Percentiles rank a stretch among this genome's conserved stretches.
Conservation (phyloP, 1,284 basidiomycete species). For the Ustilago xerochloae region DNA sequence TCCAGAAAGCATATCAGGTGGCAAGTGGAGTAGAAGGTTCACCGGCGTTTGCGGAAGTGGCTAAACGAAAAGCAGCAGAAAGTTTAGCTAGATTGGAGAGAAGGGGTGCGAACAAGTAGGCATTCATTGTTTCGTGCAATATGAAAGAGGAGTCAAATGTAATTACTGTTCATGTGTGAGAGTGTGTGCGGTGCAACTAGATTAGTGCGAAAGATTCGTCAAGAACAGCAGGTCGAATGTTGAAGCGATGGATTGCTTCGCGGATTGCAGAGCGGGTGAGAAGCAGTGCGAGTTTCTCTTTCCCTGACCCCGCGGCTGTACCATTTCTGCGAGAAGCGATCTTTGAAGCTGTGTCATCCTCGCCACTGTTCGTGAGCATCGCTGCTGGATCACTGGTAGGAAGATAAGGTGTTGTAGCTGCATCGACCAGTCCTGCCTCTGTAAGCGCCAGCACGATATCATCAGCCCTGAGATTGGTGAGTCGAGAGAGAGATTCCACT, state of each 20-base stretch:
- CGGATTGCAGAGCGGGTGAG: constrained; percentile 42
- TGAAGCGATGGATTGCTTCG: constrained; percentile 31
- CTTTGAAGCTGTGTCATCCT: not conserved
- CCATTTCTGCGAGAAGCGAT: not conserved
- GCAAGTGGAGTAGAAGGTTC: constrained; percentile 24
- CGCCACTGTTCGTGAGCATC: not conserved
- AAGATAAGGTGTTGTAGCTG: constrained; percentile 52
- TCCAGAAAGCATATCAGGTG: constrained; percentile 48
- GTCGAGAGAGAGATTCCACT: constrained; percentile 75
- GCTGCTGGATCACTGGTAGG: constrained; percentile 11
- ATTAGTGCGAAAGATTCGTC: constrained; percentile 51
- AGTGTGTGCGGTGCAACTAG: not conserved
- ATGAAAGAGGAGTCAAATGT: not conserved
- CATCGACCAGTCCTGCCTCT: constrained; percentile 81
- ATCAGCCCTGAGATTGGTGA: constrained; percentile 83
- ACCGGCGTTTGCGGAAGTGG: constrained; percentile 11
- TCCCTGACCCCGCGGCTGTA: not conserved
- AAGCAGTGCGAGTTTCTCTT: constrained; percentile 21
- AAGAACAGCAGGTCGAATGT: constrained; percentile 51
- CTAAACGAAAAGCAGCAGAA: constrained; percentile 39
- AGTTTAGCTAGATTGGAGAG: constrained; percentile 39
- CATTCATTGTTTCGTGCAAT: no score
- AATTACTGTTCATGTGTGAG: not conserved
- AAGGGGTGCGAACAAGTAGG: constrained; percentile 19
- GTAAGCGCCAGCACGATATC: constrained; percentile 88